Base-by-base conservation (phyloP, 2,329 filamentous ascomycete genomes). In the Alternaria alternata region DNA sequence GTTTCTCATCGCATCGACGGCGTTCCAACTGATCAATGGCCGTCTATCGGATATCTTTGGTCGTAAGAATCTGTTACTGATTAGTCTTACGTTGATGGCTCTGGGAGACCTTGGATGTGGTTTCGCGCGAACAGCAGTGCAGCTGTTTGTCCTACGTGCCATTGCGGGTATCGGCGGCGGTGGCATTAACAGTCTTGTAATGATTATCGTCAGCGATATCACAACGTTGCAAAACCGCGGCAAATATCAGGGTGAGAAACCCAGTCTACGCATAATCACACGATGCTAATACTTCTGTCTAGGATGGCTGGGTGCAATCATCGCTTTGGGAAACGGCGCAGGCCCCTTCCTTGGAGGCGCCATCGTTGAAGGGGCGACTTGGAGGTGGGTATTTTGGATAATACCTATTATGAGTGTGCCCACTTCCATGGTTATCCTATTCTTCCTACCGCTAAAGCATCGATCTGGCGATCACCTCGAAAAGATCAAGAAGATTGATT, bases 1-100 rank as follows among this genome's bases (percentile, higher is more conserved):
- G 4, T 82, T 81, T 7, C 73, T 87, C 39, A 83, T 87, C 44
- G 85, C 84, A 38, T 86, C 85, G 58, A 89, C 88, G 0, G 84
- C 85, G 30, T 90, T 89, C 62, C 87, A 88, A 62, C 85, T 89
- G 62, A 81, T 90, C 1, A 89, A 89, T 69, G 87, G 87, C n/a
- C 82, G 86, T 6, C 67, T 88, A 3, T 88, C 86, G 0, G 86
- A 89, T 71, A 86, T 88, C 2, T 83, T 88, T 55, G 86, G 86
- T n/a, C 59, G 62, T 16, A 65, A 62, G 14, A 61, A 59, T 30
- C 34, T 64, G 88, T 16, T 85, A 85, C 55, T 71, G 89, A 7
- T 80, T 78, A 3, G 84, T 83, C 75, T 88, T 3, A 79, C 78
- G 0, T 72, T 88, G 11, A 78, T 90, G 9, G 81, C 82, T 9